These are phyloP conservation scores for Calonectria ilicicola DNA, from an alignment of 2,329 filamentous ascomycete genomes.

Conservation along the genomic window DNA sequence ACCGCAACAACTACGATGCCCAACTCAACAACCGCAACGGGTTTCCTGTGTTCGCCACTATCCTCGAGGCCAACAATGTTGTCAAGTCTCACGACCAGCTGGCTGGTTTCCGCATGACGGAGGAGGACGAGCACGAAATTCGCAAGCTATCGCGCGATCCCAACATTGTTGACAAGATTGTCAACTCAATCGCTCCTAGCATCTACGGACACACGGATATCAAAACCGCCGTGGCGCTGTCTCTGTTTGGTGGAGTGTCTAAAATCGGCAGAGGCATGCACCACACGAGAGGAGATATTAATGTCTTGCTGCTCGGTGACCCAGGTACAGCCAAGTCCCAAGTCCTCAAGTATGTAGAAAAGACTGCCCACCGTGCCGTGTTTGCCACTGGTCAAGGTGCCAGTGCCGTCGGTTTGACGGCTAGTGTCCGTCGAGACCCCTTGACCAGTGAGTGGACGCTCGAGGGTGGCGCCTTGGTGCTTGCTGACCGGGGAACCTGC, in stretches of 20 bases:
- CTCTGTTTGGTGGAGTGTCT: slow-evolving; percentile 92
- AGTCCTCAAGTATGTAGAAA: slow-evolving; percentile 96
- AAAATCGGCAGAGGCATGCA: slow-evolving; percentile 92
- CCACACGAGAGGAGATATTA: slow-evolving; percentile 96
- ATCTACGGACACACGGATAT: slow-evolving; percentile 98
- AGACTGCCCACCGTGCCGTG: slow-evolving; percentile 95
- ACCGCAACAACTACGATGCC: slow-evolving; percentile 98
- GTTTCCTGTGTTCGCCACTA: slow-evolving; percentile 97
- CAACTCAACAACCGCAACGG: slow-evolving; percentile 98
- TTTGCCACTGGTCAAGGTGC: slow-evolving; percentile 98
- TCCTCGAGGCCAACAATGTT: slow-evolving; percentile 96
- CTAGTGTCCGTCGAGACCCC: slow-evolving; percentile 94
- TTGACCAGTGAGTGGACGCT: slow-evolving; percentile 97
- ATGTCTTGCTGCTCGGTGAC: slow-evolving; percentile 94
- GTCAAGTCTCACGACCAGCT: slow-evolving; percentile 98
- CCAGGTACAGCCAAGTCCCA: slow-evolving; percentile 99
- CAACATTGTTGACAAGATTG: slow-evolving; percentile 91
- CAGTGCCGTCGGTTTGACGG: slow-evolving; percentile 96
- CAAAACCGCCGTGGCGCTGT: slow-evolving; percentile 95
- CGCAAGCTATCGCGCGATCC: slow-evolving; percentile 89
- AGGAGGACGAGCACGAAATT: slow-evolving; percentile 94
- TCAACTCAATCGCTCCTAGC: slow-evolving; percentile 93
- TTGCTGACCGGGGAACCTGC: slow-evolving; percentile 94
- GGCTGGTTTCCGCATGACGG: slow-evolving; percentile 93
- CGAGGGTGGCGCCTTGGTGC: slow-evolving; percentile 93